Base-by-base conservation (phyloP, 75 land plant genomes). In the Ceratopteris richardii region DNA sequence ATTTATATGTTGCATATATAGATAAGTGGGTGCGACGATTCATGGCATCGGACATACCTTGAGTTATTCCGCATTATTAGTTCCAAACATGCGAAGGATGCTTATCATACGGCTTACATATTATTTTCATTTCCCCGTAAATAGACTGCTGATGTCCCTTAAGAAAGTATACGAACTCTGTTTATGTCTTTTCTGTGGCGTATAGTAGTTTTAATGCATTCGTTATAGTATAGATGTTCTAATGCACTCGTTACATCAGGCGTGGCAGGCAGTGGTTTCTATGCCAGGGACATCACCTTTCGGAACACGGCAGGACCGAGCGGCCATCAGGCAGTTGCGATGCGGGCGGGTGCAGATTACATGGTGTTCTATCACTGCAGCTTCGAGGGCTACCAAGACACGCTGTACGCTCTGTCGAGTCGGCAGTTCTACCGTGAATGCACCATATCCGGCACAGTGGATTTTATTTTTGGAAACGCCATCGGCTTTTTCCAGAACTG, bases 361-460 rank as follows among this genome's bases (percentile, higher is more conserved):
- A 62, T 75, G 0, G 84, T 76, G 25, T 77, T 76, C 66, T 78
- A 62, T 76, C 66, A 75, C 0, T 80, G 84, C 70, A 56, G 29
- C 23, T 52, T 87, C 56, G 64, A 60, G 20, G 85, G 74, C n/a
- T 87, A 58, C 76, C 92, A 87, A 40, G 82, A 87, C 80, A 73
- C 87, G 0, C 81, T 83, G 27, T 87, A 80, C 66, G 71, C 81
- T 1, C 83, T 83, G 64, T 68, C 91, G 26, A 28, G 63, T 73
- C 84, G 87, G 30, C 92, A 87, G 55, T 87, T 74, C 77, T 87
- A 62, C 77, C 50, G 78, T 1, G 77, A 80, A 19, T 86, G 86
- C 67, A 31, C 25, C 51, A 73, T 86, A 68, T 26, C 54, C 43
- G 90, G 90, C 57, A 86, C 90, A 24, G 66, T 86, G 14, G 90